A percentile compares a stretch with the other conserved stretches of the same genome.
These are phyloP conservation scores for Apiotrichum akiyoshidainum DNA, from an alignment of 1,284 basidiomycete genomes.

Conservation along the genomic window DNA sequence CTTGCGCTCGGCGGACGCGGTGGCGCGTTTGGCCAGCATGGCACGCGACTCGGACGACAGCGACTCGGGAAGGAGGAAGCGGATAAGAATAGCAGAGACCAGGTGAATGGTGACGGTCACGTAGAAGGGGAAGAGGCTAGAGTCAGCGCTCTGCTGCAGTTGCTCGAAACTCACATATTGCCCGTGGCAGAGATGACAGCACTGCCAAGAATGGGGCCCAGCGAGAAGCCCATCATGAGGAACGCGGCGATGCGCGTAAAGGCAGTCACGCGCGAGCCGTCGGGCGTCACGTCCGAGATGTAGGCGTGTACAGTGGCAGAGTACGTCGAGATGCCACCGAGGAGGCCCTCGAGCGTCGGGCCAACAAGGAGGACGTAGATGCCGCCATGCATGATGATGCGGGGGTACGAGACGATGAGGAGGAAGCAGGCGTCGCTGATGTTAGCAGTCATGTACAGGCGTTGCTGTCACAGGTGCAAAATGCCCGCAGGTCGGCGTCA, in stretches of 20 bases:
- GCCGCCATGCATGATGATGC: constrained; percentile 58
- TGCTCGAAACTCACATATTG: constrained; percentile 51
- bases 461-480: not conserved
- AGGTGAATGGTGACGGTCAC: constrained; percentile 53
- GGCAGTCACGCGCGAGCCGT: constrained; percentile 73
- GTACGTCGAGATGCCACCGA: constrained; percentile 82
- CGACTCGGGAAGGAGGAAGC: constrained; percentile 71
- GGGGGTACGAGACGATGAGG: constrained; percentile 67
- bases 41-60: constrained; percentile 52
- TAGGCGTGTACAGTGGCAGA: constrained; percentile 78
- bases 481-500: too few relatives aligned
- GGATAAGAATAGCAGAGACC: constrained; percentile 57
- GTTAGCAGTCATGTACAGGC: constrained; percentile 8
- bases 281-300: constrained; percentile 74
- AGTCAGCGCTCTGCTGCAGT: constrained; percentile 25
- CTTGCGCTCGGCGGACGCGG: constrained; percentile 44
- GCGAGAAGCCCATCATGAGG: constrained; percentile 61
- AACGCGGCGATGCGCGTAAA: constrained; percentile 68
- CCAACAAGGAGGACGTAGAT: constrained; percentile 74
- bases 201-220: constrained; percentile 70
- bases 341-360: constrained; percentile 72
- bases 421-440: constrained; percentile 72
- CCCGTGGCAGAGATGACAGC: constrained; percentile 64
- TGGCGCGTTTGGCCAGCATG: constrained; percentile 36
- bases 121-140: constrained; percentile 69